Evolutionary conservation across 202 grass and related monocot species (phyloP), one percentile per base, ranked within the genome.

Genomic region (Hordeum pubiflorum): DNA sequence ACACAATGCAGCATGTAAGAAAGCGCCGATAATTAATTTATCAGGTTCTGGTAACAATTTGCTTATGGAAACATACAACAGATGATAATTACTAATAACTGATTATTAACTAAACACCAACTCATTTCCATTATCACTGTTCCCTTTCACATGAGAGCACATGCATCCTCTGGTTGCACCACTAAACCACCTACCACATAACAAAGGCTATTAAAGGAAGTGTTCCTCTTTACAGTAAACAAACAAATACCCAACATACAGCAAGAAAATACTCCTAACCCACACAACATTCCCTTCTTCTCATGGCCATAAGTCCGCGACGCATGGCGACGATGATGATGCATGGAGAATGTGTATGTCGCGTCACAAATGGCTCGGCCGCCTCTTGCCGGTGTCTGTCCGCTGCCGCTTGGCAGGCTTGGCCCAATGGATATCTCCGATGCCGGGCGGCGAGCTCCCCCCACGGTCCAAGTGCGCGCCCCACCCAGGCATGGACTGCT

Each of bases 351-450:
- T 86, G 72, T 82, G 82, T 0, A 3, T 2, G 46, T 2, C 14
- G 46, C 81, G 76, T 72, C 92, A 99, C 81, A 90, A 46, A 50
- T 93, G 96, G 77, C 92, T 99, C 1, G 90, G 89, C 83, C 96
- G 75, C 85, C 96, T 91, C 73, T 93, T 99, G 50, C 96, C 85
- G 2, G 58, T 90, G 67, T 99, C 96, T 3, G 96, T 95, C 79
- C 96, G 90, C 83, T 39, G 77, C 83, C 87, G 90, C 87, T 96
- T 96, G 61, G 83, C 92, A 66, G 92, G 92, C 70, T 96, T 99
- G 6, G 96, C 96, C 96, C 96, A 99, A 31, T 96, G 90, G 75
- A 99, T 89, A 63, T 93, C 92, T 17, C 91, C 96, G 27, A 96
- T 99, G 56, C 90, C 84, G 0, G 83, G 85, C 0, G 75, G 84